Percentiles rank a stretch among this genome's conserved stretches.
phyloP scores from a whole-genome alignment of 208 protist species.

The Blechomonas ayalai region DNA sequence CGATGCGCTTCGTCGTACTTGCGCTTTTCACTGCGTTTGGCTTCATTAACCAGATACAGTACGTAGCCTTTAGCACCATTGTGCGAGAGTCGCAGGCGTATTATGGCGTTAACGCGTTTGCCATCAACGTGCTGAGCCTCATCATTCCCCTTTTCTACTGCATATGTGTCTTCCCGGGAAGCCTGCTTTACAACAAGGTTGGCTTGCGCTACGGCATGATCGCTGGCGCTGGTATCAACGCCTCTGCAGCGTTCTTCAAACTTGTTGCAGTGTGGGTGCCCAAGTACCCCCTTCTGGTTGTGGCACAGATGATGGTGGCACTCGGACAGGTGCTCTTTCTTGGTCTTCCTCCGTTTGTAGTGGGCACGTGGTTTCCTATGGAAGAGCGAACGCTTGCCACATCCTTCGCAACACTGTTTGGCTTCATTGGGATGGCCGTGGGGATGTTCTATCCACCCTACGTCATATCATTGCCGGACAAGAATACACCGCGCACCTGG shows the following conservation, averaged over 20 bases:
- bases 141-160: constrained; percentile 31
- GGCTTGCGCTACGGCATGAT: constrained; percentile 35
- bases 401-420: constrained; percentile 24
- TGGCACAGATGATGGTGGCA: constrained; percentile 29
- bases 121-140: constrained; percentile 30
- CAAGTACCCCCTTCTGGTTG: constrained; percentile 22
- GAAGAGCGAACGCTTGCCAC: constrained; percentile 41
- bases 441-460: constrained; percentile 53
- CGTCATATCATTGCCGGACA: constrained; percentile 24
- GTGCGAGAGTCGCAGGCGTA: constrained; percentile 24
- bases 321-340: constrained; percentile 30
- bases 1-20: constrained; percentile 23
- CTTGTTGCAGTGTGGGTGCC: constrained; percentile 27
- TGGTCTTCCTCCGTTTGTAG: constrained; percentile 27
- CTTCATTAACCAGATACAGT: constrained; percentile 43
- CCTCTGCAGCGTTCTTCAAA: constrained; percentile 22
- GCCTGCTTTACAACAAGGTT: constrained; percentile 29
- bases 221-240: constrained; percentile 15
- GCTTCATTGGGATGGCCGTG: constrained; percentile 47
- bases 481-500: constrained; percentile 12
- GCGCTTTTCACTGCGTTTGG: constrained; percentile 20
- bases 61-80: constrained; percentile 32
- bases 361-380: constrained; percentile 39
- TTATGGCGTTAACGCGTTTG: constrained; percentile 21
- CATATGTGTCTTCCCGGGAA: constrained; percentile 25